Percentiles rank a stretch among this genome's conserved stretches.
Conservation (phyloP, 495 filamentous ascomycete genomes). For the Daldinia caldariorum region DNA sequence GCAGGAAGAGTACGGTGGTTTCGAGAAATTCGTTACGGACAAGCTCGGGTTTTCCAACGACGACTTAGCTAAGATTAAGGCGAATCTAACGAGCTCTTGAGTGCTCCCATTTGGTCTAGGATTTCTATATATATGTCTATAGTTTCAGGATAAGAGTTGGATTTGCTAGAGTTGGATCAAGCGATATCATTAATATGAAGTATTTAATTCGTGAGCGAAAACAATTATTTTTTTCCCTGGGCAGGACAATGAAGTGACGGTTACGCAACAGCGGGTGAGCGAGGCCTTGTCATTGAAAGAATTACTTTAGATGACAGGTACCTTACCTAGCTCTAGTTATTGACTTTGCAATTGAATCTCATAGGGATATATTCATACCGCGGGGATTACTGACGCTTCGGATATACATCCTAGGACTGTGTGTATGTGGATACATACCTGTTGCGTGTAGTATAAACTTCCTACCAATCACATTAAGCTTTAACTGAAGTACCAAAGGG, state of each 20-base stretch:
- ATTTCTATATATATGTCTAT: neutral
- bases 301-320: neutral
- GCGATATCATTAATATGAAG: constrained; percentile 2
- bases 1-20: constrained; percentile 53
- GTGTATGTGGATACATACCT: too few species aligned
- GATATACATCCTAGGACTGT: neutral
- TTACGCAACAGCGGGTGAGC: neutral
- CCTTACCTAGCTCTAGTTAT: too few species aligned
- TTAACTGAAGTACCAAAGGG: too few species aligned
- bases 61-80: constrained; percentile 55
- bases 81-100: constrained; percentile 48
- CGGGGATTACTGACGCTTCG: neutral
- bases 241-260: constrained; percentile 2
- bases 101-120: neutral
- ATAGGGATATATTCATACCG: neutral
- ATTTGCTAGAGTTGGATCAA: constrained; percentile 2
- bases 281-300: neutral
- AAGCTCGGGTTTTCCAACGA: constrained; percentile 53
- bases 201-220: neutral
- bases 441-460: neutral
- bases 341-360: neutral
- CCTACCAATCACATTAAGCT: constrained; percentile 16
- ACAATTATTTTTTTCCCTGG: neutral
- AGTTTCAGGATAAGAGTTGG: neutral
- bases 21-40: constrained; percentile 54